phyloP scores from a whole-genome alignment of 78 protist genomes.

The Dictyostelium capitatum region DNA sequence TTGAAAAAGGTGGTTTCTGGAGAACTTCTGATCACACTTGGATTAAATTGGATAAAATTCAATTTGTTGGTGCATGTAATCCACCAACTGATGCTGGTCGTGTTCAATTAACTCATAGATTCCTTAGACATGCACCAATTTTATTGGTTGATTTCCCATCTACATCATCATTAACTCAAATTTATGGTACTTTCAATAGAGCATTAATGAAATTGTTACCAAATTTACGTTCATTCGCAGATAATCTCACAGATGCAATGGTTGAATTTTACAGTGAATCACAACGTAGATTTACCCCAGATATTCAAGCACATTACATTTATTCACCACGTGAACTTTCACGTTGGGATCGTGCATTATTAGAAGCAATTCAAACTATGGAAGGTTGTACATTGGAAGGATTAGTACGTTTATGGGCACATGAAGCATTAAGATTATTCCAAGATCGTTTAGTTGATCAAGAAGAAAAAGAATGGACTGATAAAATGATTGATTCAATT shows the following conservation, averaged over 20 bases:
- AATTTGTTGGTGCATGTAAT: constrained; percentile 98
- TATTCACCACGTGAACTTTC: constrained; percentile 98
- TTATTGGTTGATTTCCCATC: constrained; percentile 99
- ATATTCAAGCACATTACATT: constrained; percentile 97
- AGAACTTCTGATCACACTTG: constrained; percentile 86
- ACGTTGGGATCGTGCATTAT: constrained; percentile 97
- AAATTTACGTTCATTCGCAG: constrained; percentile 86
- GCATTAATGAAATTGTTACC: constrained; percentile 92
- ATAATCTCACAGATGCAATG: constrained; percentile 96
- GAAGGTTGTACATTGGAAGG: constrained; percentile 85
- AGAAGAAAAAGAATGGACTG: constrained; percentile 94
- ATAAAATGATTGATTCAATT: constrained; percentile 76
- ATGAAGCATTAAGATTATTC: constrained; percentile 98
- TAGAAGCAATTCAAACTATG: constrained; percentile 84
- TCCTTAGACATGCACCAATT: constrained; percentile 95
- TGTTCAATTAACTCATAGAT: constrained; percentile 93
- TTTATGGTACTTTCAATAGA: constrained; percentile 98
- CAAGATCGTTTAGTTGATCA: constrained; percentile 95
- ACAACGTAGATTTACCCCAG: constrained; percentile 94
- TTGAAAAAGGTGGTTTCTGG: constrained; percentile 98
- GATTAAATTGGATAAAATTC: constrained; percentile 94
- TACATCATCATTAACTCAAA: constrained; percentile 90
- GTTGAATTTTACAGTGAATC: constrained; percentile 93
- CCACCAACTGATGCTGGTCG: constrained; percentile 99
- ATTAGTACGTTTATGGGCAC: constrained; percentile 96